phyloP scores from a whole-genome alignment of 305 asterid genomes.

The Lippia alba region DNA sequence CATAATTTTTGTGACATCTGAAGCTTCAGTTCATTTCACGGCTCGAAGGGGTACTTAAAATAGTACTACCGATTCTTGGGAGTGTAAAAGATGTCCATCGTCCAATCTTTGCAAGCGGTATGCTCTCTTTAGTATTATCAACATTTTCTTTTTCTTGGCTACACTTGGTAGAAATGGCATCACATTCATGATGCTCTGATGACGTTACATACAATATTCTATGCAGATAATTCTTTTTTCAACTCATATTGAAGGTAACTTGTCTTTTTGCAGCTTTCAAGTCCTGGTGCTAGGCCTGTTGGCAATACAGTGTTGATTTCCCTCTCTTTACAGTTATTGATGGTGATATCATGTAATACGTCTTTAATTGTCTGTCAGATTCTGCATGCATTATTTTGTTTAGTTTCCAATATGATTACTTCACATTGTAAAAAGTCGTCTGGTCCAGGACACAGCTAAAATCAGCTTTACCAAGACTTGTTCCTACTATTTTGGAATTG shows the following conservation, averaged over 20 bases:
- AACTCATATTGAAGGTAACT: constrained; percentile 22
- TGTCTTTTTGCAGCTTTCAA: constrained; percentile 77
- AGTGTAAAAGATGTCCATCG: constrained; percentile 83
- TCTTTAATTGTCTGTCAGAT: constrained; percentile 35
- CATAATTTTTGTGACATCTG: constrained; percentile 41
- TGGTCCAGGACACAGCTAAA: constrained; percentile 74
- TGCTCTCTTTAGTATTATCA: constrained; percentile 33
- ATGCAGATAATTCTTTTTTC: neutral
- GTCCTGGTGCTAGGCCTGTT: constrained; percentile 97
- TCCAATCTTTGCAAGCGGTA: constrained; percentile 94
- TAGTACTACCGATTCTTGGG: constrained; percentile 95
- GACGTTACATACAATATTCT: constrained; percentile 10
- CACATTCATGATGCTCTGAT: constrained; percentile 20
- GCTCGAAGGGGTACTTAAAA: constrained; percentile 84
- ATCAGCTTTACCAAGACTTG: constrained; percentile 89
- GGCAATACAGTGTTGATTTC: constrained; percentile 82
- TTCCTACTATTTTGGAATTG: constrained; percentile 94
- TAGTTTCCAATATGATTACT: constrained; percentile 30
- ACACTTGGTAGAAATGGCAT: constrained; percentile 25
- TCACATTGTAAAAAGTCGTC: constrained; percentile 34
- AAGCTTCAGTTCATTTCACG: constrained; percentile 97
- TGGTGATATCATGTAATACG: constrained; percentile 90
- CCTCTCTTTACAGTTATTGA: constrained; percentile 67
- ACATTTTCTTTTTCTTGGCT: constrained; percentile 19
- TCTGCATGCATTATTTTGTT: constrained; percentile 25